Evolutionary conservation across 495 filamentous ascomycete genomes (phyloP), one percentile per base, ranked within the genome.

Genomic region (Hapsidospora chrysogenum): DNA sequence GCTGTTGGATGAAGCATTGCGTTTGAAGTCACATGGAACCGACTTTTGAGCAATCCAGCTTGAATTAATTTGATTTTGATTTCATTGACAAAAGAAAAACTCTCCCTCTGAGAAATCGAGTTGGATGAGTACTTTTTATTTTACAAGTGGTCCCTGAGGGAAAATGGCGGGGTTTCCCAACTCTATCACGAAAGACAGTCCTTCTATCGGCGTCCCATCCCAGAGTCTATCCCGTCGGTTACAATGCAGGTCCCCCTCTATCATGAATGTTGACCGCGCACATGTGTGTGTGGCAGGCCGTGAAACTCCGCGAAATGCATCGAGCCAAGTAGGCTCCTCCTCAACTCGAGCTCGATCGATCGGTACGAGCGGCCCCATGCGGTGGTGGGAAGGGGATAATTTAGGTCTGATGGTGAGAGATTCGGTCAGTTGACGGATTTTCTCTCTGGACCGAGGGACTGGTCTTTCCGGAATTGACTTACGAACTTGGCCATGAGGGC

Each of bases 401-500:
- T 36, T 36, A 36, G 22, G 33, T 36, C 33, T 36, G 11, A 4
- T n/a, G n/a, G n/a, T n/a, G n/a, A n/a, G n/a, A n/a, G n/a, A n/a
- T n/a, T n/a, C n/a, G n/a, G n/a, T n/a, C n/a, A n/a, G n/a, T n/a
- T n/a, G n/a, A n/a, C n/a, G n/a, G n/a, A n/a, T n/a, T n/a, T n/a
- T n/a, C n/a, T n/a, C n/a, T n/a, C n/a, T n/a, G n/a, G n/a, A n/a
- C n/a, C n/a, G n/a, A n/a, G n/a, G n/a, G n/a, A n/a, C n/a, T n/a
- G n/a, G n/a, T n/a, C n/a, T n/a, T n/a, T n/a, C n/a, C 25, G 39
- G 18, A 17, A 38, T 26, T 26, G 11, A 30, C 63, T 47, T 62
- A 71, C 65, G 61, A 67, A 72, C 70, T 80, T 80, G 72, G 72
- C 74, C 77, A 83, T 83, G 66, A 83, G 77, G 60, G 80, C 78